Conservation (phyloP, 768 basidiomycete genomes). For the Suillus hirtellus region DNA sequence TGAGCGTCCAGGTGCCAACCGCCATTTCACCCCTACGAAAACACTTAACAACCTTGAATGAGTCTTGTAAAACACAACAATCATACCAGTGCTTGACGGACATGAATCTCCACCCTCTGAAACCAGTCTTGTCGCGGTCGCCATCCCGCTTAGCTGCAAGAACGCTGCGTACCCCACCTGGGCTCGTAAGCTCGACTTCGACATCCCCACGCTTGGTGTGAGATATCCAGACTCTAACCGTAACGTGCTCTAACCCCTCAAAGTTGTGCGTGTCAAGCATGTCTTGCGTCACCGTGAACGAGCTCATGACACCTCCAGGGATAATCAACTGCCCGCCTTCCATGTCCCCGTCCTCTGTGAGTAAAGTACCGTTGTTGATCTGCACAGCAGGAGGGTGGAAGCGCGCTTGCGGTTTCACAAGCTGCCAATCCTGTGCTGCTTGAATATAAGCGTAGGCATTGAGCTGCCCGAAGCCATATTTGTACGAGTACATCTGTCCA, state of each 20-base stretch:
- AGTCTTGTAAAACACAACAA: slow-evolving; percentile 8
- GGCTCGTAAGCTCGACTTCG: slow-evolving; percentile 86
- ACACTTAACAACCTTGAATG: slow-evolving; percentile 18
- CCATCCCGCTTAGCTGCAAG: slow-evolving; percentile 69
- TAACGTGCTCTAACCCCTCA: slow-evolving; percentile 89
- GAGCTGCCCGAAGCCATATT: slow-evolving; percentile 92
- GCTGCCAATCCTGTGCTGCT: slow-evolving; percentile 77
- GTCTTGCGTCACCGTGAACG: slow-evolving; percentile 63
- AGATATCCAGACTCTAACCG: slow-evolving; percentile 89
- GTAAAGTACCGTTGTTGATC: slow-evolving; percentile 59
- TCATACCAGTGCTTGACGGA: slow-evolving; percentile 92
- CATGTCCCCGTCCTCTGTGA: slow-evolving; percentile 43
- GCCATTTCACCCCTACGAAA: slow-evolving; percentile 85
- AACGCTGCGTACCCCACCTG: slow-evolving; percentile 82
- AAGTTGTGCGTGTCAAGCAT: slow-evolving; percentile 75
- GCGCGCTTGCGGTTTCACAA: slow-evolving; percentile 96
- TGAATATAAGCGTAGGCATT: slow-evolving; percentile 83
- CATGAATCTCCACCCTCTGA: slow-evolving; percentile 98
- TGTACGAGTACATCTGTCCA: slow-evolving; percentile 67
- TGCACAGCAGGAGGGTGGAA: slow-evolving; percentile 73
- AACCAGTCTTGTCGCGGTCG: slow-evolving; percentile 71
- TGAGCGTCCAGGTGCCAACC: slow-evolving; percentile 86
- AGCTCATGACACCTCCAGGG: slow-evolving; percentile 62
- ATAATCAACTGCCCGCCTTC: slow-evolving; percentile 68
- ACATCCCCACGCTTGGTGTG: slow-evolving; percentile 88